These are phyloP conservation scores for Fraxinus cuspidata DNA, from an alignment of 257 asterid species.

Conservation along the genomic window DNA sequence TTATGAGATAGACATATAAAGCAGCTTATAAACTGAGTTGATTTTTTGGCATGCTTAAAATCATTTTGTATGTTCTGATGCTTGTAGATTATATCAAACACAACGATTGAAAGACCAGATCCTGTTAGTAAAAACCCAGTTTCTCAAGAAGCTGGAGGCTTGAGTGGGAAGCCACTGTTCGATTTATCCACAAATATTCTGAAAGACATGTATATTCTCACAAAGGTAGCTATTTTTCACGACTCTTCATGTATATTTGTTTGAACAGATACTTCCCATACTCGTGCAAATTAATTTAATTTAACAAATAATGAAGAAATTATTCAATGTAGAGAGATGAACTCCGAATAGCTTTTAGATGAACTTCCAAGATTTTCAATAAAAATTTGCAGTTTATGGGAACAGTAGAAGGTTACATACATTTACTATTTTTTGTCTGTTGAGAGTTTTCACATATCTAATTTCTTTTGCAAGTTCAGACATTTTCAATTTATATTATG, in stretches of 20 bases:
- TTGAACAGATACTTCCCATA: not conserved
- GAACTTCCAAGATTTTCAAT: not conserved
- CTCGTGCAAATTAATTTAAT: not conserved
- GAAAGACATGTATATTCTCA: constrained; percentile 84
- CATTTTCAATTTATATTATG: too few species aligned
- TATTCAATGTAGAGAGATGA: not conserved
- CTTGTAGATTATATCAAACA: constrained; percentile 85
- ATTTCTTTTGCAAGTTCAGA: not conserved
- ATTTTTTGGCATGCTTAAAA: constrained; percentile 12
- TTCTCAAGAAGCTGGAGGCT: constrained; percentile 85
- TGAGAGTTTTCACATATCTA: not conserved
- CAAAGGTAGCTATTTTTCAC: constrained; percentile 63
- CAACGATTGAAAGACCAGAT: constrained; percentile 87
- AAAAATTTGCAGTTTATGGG: too few species aligned
- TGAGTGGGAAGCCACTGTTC: constrained; percentile 91
- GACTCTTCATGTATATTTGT: not conserved
- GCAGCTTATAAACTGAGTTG: not conserved
- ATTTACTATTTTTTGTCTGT: not conserved
- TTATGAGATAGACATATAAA: not conserved
- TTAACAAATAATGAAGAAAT: not conserved
- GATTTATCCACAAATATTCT: constrained; percentile 65
- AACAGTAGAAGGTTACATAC: not conserved
- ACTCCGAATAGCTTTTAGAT: not conserved
- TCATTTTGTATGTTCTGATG: constrained; percentile 17
- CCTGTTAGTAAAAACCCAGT: constrained; percentile 56